These are phyloP conservation scores for Populus tremula DNA, from an alignment of 345 rosid genomes.

Conservation along the genomic window DNA sequence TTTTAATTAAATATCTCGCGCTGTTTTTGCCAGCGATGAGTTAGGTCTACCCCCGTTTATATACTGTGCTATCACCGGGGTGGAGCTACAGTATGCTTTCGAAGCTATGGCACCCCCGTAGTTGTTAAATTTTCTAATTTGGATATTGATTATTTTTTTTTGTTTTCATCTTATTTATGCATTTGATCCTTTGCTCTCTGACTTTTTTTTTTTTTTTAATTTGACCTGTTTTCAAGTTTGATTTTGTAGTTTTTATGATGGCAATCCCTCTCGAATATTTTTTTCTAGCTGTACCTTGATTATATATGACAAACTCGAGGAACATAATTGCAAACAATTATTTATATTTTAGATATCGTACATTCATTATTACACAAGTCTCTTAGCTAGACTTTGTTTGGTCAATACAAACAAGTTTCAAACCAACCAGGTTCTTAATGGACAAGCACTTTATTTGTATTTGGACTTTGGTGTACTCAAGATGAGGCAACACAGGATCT, in stretches of 20 bases:
- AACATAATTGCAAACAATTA: not conserved
- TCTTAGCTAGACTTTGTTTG: slow-evolving; percentile 2
- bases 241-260: not conserved
- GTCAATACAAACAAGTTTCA: not conserved
- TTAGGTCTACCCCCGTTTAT: no score
- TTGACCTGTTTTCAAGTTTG: not conserved
- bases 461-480: not conserved
- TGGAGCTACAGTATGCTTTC: no score
- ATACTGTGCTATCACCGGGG: no score
- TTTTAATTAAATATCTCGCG: no score
- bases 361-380: slow-evolving; percentile 4
- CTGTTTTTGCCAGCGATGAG: no score
- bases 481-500: not conserved
- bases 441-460: not conserved
- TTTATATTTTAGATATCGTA: not conserved
- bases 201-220: no score
- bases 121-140: not conserved
- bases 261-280: not conserved
- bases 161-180: not conserved
- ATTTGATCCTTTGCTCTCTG: not conserved
- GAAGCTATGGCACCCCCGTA: no score
- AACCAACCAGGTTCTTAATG: not conserved
- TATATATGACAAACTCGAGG: not conserved
- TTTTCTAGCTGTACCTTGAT: not conserved
- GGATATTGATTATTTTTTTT: not conserved